Conservation (phyloP, 176 grass and related monocot species). For the Areca catechu region DNA sequence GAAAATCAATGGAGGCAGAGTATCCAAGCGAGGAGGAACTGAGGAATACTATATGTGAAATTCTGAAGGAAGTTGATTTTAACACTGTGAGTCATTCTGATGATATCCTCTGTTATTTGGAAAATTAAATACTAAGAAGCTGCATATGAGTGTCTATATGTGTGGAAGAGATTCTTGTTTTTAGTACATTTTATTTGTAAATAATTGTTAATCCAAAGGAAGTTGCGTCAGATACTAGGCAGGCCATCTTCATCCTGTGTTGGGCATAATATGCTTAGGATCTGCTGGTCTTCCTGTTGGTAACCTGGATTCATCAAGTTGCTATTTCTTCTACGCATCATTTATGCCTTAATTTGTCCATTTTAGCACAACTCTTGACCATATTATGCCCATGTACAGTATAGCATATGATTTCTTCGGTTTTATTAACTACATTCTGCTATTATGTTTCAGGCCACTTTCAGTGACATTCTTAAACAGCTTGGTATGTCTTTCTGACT, state of each 20-base stretch:
- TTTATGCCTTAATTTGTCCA: no score
- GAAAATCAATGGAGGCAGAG: constrained; percentile 24
- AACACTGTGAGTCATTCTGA: constrained; percentile 45
- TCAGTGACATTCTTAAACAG: constrained; percentile 73
- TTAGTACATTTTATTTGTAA: no score
- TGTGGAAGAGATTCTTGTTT: neutral
- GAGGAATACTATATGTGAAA: constrained; percentile 60
- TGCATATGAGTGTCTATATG: neutral
- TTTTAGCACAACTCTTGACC: no score
- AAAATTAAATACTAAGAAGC: constrained; percentile 3
- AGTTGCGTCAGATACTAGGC: no score
- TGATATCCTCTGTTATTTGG: neutral
- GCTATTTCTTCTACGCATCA: no score
- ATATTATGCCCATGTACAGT: no score
- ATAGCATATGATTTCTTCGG: neutral
- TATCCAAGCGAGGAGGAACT: constrained; percentile 70
- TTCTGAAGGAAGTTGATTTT: constrained; percentile 91
- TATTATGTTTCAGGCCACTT: constrained; percentile 57
- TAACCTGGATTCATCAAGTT: no score
- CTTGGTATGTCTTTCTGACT: constrained; percentile 39
- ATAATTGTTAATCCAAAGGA: no score
- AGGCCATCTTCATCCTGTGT: no score
- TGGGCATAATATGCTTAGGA: no score
- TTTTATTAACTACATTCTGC: neutral
- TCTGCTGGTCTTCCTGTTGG: no score